Base-by-base conservation (phyloP, 192 early-diverging fungal genomes). In the Powellomyces hirtus region DNA sequence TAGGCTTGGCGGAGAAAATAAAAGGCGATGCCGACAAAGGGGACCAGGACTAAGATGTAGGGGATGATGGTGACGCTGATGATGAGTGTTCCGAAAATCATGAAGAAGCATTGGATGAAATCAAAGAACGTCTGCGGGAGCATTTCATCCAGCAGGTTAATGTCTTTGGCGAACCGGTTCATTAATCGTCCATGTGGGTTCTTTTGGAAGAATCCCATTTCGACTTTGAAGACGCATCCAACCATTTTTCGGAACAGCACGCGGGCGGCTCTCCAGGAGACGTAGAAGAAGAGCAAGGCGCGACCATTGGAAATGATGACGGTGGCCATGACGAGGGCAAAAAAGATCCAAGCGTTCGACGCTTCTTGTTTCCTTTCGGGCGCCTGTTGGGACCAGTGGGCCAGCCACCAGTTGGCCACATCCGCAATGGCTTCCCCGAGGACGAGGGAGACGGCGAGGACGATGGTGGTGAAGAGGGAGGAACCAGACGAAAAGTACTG, bases 31-130 rank as follows among this genome's bases (percentile, higher is more conserved):
- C 79, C 52, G 10, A 89, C 70, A 0, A 79, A 62, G 0, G 77
- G 77, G 14, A 92, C 72, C 0, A 84, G 40, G 0, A 82, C 63
- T 0, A 91, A 45, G 14, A 94, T 75, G 66, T 79, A 78, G 0
- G 86, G 82, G 64, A 91, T 87, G 74, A 91, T 81, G 16, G 77
- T 64, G 20, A 84, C 74, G 35, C 84, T 68, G 8, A 91, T 70
- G 50, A 85, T 77, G 0, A 91, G 38, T n/a, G 86, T 86, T 18
- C 86, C 85, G 24, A 81, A 18, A 40, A 91, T 64, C 79, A 89
- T 88, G 52, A 89, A 79, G 18, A 74, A 55, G 66, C 86, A 86
- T 51, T 90, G 87, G 0, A 73, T 75, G 3, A 89, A 74, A 37
- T 88, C 84, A 62, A 86, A 81, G 42, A 74, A 71, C 1, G 76